phyloP scores from a whole-genome alignment of 352 stramenopile species.

The Globisporangium solare region DNA sequence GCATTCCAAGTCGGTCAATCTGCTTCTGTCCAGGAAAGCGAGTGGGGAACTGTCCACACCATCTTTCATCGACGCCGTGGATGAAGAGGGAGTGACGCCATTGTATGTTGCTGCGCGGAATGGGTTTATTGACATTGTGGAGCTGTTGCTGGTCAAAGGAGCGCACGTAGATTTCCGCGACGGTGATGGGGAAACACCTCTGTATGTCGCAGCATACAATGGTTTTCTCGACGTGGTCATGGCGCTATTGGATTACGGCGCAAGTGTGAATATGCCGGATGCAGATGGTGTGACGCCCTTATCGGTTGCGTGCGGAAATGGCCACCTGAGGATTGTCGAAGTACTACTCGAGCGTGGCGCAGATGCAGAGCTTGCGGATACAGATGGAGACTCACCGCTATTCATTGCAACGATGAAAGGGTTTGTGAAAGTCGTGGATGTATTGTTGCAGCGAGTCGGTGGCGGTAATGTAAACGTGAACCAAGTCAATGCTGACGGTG shows the following conservation, averaged over 20 bases:
- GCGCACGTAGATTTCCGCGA: constrained; percentile 8
- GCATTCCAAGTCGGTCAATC: constrained; percentile 8
- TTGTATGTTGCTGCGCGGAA: constrained; percentile 8
- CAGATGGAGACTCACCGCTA: constrained; percentile 1
- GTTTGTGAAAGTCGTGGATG: not conserved
- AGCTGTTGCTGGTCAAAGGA: not conserved
- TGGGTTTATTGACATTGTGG: constrained; percentile 2
- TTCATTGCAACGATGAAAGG: constrained; percentile 3
- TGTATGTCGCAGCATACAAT: constrained; percentile 7
- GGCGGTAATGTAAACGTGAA: not conserved
- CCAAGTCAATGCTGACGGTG: not conserved
- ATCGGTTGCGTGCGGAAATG: constrained; percentile 1
- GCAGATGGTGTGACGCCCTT: constrained; percentile 18
- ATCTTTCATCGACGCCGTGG: not conserved
- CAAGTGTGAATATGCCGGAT: constrained; percentile 27
- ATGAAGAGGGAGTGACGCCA: not conserved
- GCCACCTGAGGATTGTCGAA: not conserved
- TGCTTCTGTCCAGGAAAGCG: not conserved
- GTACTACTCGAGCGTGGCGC: constrained; percentile 4
- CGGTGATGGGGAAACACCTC: constrained; percentile 4
- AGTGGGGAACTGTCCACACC: not conserved
- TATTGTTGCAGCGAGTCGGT: not conserved
- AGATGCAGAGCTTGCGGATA: not conserved
- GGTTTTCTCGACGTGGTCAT: constrained; percentile 7
- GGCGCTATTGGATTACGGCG: not conserved